These are phyloP conservation scores for Erythrophleum fordii DNA, from an alignment of 306 rosid species.

Conservation along the genomic window DNA sequence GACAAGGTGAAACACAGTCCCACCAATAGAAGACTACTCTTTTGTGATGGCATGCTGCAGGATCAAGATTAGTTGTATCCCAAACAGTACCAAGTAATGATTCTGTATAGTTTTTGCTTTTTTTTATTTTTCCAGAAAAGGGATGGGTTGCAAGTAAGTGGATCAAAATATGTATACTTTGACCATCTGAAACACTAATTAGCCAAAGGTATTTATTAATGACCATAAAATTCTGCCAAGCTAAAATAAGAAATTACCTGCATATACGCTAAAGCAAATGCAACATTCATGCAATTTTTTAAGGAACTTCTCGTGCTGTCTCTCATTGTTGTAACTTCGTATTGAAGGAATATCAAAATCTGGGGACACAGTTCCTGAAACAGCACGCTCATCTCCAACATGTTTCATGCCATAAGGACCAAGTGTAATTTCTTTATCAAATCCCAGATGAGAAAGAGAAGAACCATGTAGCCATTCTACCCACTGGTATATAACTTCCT, in stretches of 20 bases:
- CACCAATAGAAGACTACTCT: conserved; percentile 17
- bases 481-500: conserved; percentile 88
- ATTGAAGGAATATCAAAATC: conserved; percentile 73
- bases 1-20: conserved; percentile 10
- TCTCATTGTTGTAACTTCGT: conserved; percentile 66
- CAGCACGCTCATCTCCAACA: conserved; percentile 63
- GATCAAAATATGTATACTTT: conserved; percentile 3
- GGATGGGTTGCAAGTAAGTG: background rate
- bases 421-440: conserved; percentile 65
- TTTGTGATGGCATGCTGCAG: background rate
- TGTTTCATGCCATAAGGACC: conserved; percentile 64
- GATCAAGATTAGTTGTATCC: conserved; percentile 8
- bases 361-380: conserved; percentile 59
- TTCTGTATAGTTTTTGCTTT: background rate
- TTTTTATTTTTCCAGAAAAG: background rate
- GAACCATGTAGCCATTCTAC: conserved; percentile 81
- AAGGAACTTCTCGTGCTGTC: conserved; percentile 64
- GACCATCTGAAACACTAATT: background rate
- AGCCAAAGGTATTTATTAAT: background rate
- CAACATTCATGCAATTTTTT: conserved; percentile 70
- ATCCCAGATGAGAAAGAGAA: conserved; percentile 71
- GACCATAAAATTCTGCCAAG: conserved; percentile 16
- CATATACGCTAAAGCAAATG: conserved; percentile 76
- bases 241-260: conserved; percentile 58
- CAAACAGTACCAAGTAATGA: conserved; percentile 1